Conservation (phyloP, 2,329 filamentous ascomycete species). For the Penicillium sp. region DNA sequence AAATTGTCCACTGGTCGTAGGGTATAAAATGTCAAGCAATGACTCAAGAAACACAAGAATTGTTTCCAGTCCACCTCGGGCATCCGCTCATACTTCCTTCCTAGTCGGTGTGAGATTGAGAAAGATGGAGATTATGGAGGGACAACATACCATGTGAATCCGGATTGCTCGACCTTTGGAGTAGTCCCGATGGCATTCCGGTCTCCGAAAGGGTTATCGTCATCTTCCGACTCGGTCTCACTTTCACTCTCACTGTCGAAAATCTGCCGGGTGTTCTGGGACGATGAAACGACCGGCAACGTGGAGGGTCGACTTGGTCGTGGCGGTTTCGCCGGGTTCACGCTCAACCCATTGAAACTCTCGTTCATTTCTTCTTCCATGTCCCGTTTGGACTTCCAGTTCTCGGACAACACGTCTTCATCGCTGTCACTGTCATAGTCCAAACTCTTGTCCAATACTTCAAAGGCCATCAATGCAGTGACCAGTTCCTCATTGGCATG, state of each 20-base stretch:
- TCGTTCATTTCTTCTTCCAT: constrained; percentile 26
- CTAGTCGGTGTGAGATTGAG: constrained; percentile 7
- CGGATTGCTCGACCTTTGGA: constrained; percentile 24
- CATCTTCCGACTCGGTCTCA: constrained; percentile 57
- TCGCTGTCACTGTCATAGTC: constrained; percentile 62
- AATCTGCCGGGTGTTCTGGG: constrained; percentile 23
- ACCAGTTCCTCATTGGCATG: constrained; percentile 97
- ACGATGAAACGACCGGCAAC: constrained; percentile 35
- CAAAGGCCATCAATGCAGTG: constrained; percentile 84
- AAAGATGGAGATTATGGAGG: neutral
- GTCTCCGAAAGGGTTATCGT: constrained; percentile 84
- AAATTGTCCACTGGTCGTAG: too few species aligned
- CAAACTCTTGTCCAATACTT: constrained; percentile 69
- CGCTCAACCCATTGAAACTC: constrained; percentile 31
- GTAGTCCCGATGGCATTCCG: constrained; percentile 55
- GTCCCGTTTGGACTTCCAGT: constrained; percentile 25
- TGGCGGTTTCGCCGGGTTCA: constrained; percentile 36
- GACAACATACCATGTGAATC: constrained; percentile 33
- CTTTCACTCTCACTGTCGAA: constrained; percentile 53
- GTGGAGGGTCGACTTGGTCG: constrained; percentile 57
- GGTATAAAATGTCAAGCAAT: too few species aligned
- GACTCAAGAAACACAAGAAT: too few species aligned
- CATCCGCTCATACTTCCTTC: constrained; percentile 24
- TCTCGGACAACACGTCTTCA: constrained; percentile 44
- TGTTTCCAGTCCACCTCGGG: too few species aligned